phyloP scores from a whole-genome alignment of 2,329 filamentous ascomycete species.

The Fusarium illudens region DNA sequence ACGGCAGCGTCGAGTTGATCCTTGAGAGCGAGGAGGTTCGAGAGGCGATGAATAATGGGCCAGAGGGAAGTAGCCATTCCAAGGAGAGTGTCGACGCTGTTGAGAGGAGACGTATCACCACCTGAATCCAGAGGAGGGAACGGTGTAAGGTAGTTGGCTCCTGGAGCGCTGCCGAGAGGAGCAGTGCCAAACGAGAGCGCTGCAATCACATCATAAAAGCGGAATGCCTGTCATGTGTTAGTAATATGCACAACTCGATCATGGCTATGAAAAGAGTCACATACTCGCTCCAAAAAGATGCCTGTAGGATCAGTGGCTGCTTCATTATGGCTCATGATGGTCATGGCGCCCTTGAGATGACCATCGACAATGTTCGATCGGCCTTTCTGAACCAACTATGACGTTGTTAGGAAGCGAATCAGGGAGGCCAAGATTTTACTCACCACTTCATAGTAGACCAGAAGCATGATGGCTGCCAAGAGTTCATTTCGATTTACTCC shows the following conservation, averaged over 20 bases:
- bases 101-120: conserved; percentile 56
- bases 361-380: conserved; percentile 67
- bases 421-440: conserved; percentile 40
- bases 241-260: not conserved
- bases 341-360: conserved; percentile 69
- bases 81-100: conserved; percentile 66
- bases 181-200: conserved; percentile 68
- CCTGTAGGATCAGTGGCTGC: conserved; percentile 59
- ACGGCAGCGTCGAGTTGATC: conserved; percentile 59
- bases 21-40: conserved; percentile 63
- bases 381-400: conserved; percentile 67
- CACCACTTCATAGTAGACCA: conserved; percentile 72
- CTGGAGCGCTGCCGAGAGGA: conserved; percentile 61
- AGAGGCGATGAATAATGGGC: conserved; percentile 70
- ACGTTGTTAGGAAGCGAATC: conserved; percentile 13
- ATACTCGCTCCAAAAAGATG: conserved; percentile 67
- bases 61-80: conserved; percentile 70
- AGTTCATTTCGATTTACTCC: conserved; percentile 64
- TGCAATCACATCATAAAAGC: conserved; percentile 72
- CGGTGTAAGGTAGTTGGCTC: conserved; percentile 56
- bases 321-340: conserved; percentile 63
- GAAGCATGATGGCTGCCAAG: conserved; percentile 67
- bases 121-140: conserved; percentile 57
- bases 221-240: conserved; percentile 60
- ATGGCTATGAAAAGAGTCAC: conserved; percentile 11